Base-by-base conservation (phyloP, 106 monocot species). In the Triglochin maritima region DNA sequence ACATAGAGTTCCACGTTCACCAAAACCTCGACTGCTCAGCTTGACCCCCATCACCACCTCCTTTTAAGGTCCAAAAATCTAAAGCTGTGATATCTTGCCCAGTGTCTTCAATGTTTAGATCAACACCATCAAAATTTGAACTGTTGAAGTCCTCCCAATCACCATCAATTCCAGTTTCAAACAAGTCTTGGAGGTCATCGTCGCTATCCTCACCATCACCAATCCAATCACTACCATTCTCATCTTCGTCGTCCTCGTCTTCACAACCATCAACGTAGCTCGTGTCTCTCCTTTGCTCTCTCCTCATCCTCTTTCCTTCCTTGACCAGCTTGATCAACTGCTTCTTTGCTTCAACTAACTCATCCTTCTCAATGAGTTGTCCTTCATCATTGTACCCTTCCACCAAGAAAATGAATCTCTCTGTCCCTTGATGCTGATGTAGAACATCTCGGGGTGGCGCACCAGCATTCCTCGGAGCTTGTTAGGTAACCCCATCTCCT, bases 381-480 rank as follows among this genome's bases (percentile, higher is more conserved):
- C 96, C 96, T 45, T 80, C 71, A 5, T 84, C 86, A 58, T 96
- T 85, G 52, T 84, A 96, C 0, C 83, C 87, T 74, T 96, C 96
- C 17, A 86, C 86, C 59, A 96, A 57, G 74, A 88, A 91, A 64
- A 96, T 8, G 96, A 91, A 69, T 96, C 75, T 56, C 96, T 79
- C 78, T 71, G 43, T 69, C 96, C 96, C 71, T 88, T 91, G 0
- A 96, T n/a, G 55, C 96, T 91, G n/a, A 96, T 85, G 56, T 91
- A 96, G 76, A 96, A 96, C 88, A 96, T 72, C 76, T 96, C 96
- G 55, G 91, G 96, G 64, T 96, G 96, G 7, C 96, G 70, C 49
- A 91, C 72, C 71, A 96, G 76, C 91, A 96, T 52, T 13, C 69
- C 84, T 44, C 86, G 45, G 44, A 96, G 78, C 66, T 78, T 78